Conservation (phyloP, 78 protist genomes). For the Guillardia theta region DNA sequence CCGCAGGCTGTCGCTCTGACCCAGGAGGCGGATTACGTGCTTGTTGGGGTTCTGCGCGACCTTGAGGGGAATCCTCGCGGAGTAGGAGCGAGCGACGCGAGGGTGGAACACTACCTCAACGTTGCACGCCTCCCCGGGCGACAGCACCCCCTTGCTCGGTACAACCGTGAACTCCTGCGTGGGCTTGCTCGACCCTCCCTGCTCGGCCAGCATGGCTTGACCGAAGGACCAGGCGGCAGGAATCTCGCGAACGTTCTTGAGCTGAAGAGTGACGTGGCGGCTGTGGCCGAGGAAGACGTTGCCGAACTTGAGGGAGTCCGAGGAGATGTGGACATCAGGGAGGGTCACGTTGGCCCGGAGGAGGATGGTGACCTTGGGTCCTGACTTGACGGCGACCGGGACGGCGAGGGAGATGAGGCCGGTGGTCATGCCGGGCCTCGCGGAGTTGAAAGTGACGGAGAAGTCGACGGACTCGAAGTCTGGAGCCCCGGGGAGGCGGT, state of each 20-base stretch:
- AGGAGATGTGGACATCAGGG: conserved; percentile 53
- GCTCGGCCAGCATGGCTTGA: neutral
- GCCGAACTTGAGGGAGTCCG: conserved; percentile 51
- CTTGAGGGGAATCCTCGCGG: neutral
- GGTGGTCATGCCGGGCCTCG: neutral
- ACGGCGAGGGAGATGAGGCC: conserved; percentile 20
- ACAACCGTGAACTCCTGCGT: neutral
- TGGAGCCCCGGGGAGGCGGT: conserved; percentile 47
- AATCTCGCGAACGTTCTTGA: conserved; percentile 11
- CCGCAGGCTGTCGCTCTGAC: neutral
- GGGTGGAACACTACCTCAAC: conserved; percentile 29
- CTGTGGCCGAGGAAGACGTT: conserved; percentile 25
- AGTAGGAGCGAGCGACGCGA: neutral
- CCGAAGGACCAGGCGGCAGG: conserved; percentile 7
- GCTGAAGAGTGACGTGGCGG: neutral
- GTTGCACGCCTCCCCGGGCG: neutral
- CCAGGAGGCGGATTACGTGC: neutral
- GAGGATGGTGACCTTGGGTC: conserved; percentile 46
- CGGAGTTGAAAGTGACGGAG: conserved; percentile 2
- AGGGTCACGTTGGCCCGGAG: conserved; percentile 55
- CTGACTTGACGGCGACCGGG: conserved; percentile 17
- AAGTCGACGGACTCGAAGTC: conserved; percentile 36
- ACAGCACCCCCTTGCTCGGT: neutral
- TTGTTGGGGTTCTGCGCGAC: neutral
- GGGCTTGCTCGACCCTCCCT: neutral